These are phyloP conservation scores for Metarhizium humberi DNA, from an alignment of 2,329 filamentous ascomycete genomes.

Conservation along the genomic window DNA sequence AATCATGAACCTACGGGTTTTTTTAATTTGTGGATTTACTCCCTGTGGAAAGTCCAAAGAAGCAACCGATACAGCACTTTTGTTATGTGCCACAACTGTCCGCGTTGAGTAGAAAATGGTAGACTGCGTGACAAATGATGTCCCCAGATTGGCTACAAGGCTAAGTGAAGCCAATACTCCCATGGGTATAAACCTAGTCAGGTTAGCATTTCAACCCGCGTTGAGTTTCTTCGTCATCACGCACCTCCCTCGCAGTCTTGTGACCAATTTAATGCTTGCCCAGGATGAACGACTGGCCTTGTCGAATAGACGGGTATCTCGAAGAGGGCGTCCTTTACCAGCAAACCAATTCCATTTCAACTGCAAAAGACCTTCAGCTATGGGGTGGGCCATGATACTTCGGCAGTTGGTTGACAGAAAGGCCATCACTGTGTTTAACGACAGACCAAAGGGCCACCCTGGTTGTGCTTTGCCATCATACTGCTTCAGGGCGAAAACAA, in stretches of 20 bases:
- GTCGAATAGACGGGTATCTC: neutral
- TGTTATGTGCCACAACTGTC: too few relatives aligned
- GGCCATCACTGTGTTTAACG: neutral
- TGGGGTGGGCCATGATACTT: neutral
- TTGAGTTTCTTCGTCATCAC: rapidly evolving
- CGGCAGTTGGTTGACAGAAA: neutral
- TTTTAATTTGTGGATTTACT: too few relatives aligned
- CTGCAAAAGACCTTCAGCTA: neutral
- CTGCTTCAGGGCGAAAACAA: neutral
- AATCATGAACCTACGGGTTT: too few relatives aligned
- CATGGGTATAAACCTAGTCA: neutral
- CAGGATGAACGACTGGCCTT: neutral
- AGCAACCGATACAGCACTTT: too few relatives aligned
- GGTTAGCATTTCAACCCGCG: neutral
- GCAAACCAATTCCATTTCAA: neutral
- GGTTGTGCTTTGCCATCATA: neutral
- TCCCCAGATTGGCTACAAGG: too few relatives aligned
- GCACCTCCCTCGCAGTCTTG: neutral
- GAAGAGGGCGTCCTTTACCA: neutral
- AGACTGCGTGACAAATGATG: too few relatives aligned
- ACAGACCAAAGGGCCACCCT: neutral
- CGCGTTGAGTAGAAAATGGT: too few relatives aligned
- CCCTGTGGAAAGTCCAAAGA: too few relatives aligned
- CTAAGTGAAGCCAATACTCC: neutral
- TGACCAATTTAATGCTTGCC: neutral